Evolutionary conservation across 345 rosid genomes (phyloP).

Genomic region (Eucalyptus leucophloia): DNA sequence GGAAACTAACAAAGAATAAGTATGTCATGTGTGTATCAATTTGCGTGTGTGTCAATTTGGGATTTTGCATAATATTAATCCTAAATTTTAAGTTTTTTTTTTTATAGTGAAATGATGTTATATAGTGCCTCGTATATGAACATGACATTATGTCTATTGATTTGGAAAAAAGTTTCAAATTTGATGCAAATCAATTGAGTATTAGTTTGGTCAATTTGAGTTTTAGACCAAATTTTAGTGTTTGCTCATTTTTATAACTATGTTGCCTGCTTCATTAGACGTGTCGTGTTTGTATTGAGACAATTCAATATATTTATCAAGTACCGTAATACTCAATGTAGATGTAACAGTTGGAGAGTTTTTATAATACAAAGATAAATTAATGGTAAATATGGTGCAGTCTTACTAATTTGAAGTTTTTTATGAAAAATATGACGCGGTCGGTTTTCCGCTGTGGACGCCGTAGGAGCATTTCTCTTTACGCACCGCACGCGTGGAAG

Average conservation of each 20-base stretch:
- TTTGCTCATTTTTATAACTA: not conserved
- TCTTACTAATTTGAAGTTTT: not conserved
- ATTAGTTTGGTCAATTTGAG: not conserved
- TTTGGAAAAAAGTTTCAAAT: too few species aligned
- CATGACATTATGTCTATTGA: not conserved
- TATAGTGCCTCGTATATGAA: not conserved
- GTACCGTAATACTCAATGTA: fast-evolving
- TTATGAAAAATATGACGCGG: not conserved
- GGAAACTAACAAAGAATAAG: fast-evolving
- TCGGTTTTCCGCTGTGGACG: not conserved
- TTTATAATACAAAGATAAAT: too few species aligned
- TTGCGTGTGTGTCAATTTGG: fast-evolving
- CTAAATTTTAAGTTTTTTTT: too few species aligned
- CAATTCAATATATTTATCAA: not conserved
- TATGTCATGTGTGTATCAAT: fast-evolving
- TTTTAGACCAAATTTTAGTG: not conserved
- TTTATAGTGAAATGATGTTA: too few species aligned
- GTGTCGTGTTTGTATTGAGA: not conserved
- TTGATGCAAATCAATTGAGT: not conserved
- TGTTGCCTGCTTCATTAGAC: fast-evolving
- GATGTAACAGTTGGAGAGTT: not conserved
- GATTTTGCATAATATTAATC: fast-evolving
- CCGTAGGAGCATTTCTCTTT: not conserved
- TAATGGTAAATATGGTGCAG: not conserved
- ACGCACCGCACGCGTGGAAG: not conserved